Conservation (phyloP, 768 basidiomycete genomes). For the Suillus alpinus region DNA sequence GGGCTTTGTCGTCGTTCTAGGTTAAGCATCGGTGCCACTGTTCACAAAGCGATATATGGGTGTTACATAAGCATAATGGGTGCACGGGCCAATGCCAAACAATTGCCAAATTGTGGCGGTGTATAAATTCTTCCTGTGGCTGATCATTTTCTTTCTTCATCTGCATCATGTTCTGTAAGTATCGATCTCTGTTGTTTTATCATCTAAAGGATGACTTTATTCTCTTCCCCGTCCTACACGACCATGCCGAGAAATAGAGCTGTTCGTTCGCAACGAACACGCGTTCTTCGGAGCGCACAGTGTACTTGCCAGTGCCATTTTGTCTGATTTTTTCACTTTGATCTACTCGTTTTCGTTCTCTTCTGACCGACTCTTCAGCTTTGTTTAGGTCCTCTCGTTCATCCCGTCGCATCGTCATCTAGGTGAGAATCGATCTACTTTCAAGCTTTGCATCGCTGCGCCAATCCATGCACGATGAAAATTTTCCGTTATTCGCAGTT, state of each 20-base stretch:
- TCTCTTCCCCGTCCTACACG: slow-evolving; percentile 93
- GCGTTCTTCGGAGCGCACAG: slow-evolving; percentile 59
- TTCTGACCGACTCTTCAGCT: slow-evolving; percentile 15
- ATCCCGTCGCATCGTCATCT: background rate
- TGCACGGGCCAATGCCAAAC: slow-evolving; percentile 33
- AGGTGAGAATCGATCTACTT: slow-evolving; percentile 24
- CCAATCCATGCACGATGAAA: slow-evolving; percentile 47
- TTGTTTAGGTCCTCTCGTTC: background rate
- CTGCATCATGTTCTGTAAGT: slow-evolving; percentile 10
- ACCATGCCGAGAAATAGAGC: slow-evolving; percentile 84
- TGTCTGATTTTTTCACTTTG: slow-evolving; percentile 50
- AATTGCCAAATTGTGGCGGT: slow-evolving; percentile 19
- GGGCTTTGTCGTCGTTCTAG: slow-evolving; percentile 18
- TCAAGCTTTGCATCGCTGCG: slow-evolving; percentile 14
- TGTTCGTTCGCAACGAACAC: slow-evolving; percentile 75
- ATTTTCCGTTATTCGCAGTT: slow-evolving; percentile 79
- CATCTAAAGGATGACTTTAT: slow-evolving; percentile 60
- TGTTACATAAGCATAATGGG: slow-evolving; percentile 22
- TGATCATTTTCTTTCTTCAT: slow-evolving; percentile 5
- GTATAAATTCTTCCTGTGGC: slow-evolving; percentile 24
- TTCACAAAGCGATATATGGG: slow-evolving; percentile 8
- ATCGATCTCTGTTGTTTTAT: background rate
- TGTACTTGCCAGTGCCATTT: slow-evolving; percentile 91
- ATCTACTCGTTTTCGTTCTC: background rate
- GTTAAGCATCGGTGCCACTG: background rate